These are phyloP conservation scores for Phytophthora fragariae DNA, from an alignment of 352 stramenopile species.

Conservation along the genomic window DNA sequence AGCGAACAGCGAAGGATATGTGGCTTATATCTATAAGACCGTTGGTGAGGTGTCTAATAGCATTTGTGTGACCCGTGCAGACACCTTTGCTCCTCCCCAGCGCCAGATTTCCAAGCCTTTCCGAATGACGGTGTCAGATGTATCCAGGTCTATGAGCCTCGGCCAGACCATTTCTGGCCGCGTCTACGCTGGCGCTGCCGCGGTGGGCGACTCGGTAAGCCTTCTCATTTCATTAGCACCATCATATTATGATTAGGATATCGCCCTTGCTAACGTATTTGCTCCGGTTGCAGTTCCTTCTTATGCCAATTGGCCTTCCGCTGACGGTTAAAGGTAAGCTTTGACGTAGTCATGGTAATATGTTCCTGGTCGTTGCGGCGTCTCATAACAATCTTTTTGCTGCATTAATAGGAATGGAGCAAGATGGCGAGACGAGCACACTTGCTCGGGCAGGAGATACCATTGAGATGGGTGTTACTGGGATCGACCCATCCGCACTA, in stretches of 20 bases:
- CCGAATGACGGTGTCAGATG: conserved; percentile 86
- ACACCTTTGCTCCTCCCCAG: conserved; percentile 77
- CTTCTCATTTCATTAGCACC: not conserved
- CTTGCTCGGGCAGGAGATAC: conserved; percentile 80
- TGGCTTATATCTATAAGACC: not conserved
- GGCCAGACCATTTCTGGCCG: conserved; percentile 84
- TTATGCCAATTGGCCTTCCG: conserved; percentile 67
- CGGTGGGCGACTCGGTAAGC: conserved; percentile 72
- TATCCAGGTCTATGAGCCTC: conserved; percentile 87
- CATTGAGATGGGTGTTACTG: conserved; percentile 79
- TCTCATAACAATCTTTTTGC: not conserved
- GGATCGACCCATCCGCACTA: conserved; percentile 74
- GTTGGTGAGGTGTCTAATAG: not conserved
- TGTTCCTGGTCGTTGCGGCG: not conserved
- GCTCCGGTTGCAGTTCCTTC: conserved; percentile 46
- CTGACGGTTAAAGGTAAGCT: conserved; percentile 58
- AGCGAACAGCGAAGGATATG: conserved; percentile 4
- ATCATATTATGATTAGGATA: not conserved
- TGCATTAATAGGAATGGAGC: conserved; percentile 70
- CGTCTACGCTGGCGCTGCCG: conserved; percentile 82
- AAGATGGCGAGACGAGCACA: conserved; percentile 69
- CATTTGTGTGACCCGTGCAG: conserved; percentile 31
- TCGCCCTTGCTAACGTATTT: not conserved
- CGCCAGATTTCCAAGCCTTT: conserved; percentile 86
- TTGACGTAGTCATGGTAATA: not conserved